phyloP scores from a whole-genome alignment of 129 eudicot genomes.

The Helianthus annuus region HanXRQr2.0-SUNRISE NC_035441.2:174033075-174033574 shows the following conservation, averaged over 20 bases:
- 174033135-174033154: not conserved
- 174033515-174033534: not conserved
- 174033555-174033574: not conserved
- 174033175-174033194: not conserved
- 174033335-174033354: not conserved
- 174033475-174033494: not conserved
- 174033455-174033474: not conserved
- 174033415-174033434: not conserved
- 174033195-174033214: not conserved
- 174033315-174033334: not conserved
- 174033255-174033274: not conserved
- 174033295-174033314: not conserved
- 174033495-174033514: not conserved
- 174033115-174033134: not conserved
- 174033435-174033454: not conserved
- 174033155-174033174: not conserved
- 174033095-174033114: constrained; percentile 35
- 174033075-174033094: constrained; percentile 79
- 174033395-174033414: not conserved
- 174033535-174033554: not conserved
- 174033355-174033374: not conserved
- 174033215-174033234: not conserved
- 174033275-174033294: not conserved
- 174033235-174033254: not conserved
- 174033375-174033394: not conserved